Evolutionary conservation across 2,329 filamentous ascomycete species (phyloP), one percentile per base, ranked within the genome.

Genomic region (Samsoniella hepiali): DNA sequence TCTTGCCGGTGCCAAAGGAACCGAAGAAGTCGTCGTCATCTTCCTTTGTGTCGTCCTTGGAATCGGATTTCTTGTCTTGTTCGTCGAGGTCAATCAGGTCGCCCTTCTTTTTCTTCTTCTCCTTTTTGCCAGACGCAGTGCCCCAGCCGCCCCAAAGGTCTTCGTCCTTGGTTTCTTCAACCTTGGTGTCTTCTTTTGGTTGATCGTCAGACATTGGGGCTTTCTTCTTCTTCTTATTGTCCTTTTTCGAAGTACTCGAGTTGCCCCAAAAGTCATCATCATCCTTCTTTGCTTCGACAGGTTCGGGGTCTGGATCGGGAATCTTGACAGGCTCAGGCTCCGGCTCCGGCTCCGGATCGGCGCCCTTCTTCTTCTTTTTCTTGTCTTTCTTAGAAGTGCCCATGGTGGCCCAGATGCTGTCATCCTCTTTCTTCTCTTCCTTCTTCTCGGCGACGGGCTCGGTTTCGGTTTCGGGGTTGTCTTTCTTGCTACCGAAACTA

Each of bases 1-100:
- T 85, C 69, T 84, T 84, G 11, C 78, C 76, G 58, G 80, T 84
- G 38, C 81, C 82, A 78, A 84, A 87, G 55, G 82, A 81, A 64
- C 77, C 81, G 71, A 84, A 85, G 67, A 84, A 84, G 63, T 82
- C 82, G 61, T 84, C 81, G 49, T 78, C 77, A 15, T 71, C 74
- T 40, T 74, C 74, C 42, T 74, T 70, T 57, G 74, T 67, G 55
- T 74, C 72, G 15, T 73, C 71, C 31, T 70, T 65, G 17, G 65
- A 64, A 13, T 67, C 47, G 8, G 31, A 32, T n/a, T 62, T 65
- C 8, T 70, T 65, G 51, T 69, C 67, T 29, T 67, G 65, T 15
- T 73, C 75, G 66, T 72, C 75, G 56, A 76, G 70, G 44, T 75
- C 74, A 64, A 76, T 75, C 64, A 78, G 70, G 60, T 78, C 72